Evolutionary conservation across 2,329 filamentous ascomycete genomes (phyloP).

Genomic region (Blastomyces gilchristii): DNA sequence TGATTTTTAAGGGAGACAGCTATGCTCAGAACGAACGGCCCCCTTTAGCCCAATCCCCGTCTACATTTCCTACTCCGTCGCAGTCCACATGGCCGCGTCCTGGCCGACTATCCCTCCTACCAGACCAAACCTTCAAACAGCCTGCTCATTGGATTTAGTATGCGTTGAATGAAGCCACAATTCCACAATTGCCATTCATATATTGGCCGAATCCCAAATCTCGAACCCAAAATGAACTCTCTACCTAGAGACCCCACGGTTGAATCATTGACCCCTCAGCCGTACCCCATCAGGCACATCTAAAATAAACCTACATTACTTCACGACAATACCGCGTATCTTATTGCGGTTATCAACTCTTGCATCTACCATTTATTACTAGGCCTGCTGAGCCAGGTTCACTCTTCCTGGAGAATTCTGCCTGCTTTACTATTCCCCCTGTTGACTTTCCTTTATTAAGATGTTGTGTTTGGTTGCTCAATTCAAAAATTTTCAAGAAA

Average conservation of each 20-base stretch:
- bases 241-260: not conserved
- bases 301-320: not conserved
- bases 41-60: not conserved
- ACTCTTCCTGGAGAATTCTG: not conserved
- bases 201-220: not conserved
- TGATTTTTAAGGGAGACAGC: not conserved
- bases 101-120: not conserved
- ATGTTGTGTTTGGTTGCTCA: not conserved
- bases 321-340: not conserved
- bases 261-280: not conserved
- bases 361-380: no score
- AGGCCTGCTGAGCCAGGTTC: not conserved
- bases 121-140: constrained; percentile 1
- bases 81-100: constrained; percentile 1
- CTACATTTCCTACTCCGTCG: not conserved
- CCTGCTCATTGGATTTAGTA: constrained; percentile 1
- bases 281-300: not conserved
- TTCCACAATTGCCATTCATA: not conserved
- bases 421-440: not conserved
- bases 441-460: not conserved
- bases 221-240: not conserved
- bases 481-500: not conserved
- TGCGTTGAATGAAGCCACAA: not conserved
- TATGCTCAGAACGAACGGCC: not conserved
- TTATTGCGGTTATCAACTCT: not conserved